phyloP scores from a whole-genome alignment of 208 protist species.

The Leishmania mexicana region DNA sequence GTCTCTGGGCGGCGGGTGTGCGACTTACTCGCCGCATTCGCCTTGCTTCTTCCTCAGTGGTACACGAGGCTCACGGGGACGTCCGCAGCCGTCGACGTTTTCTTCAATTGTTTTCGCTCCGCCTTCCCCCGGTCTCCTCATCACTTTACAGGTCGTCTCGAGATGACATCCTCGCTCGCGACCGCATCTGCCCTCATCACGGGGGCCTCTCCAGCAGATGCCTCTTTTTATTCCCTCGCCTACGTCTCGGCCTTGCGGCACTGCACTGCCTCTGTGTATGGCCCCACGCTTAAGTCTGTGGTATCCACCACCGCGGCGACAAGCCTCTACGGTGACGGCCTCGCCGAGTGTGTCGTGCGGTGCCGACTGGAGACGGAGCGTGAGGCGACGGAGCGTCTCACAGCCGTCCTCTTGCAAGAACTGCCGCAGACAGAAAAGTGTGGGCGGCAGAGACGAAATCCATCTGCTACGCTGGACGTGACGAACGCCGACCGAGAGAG shows the following conservation, averaged over 20 bases:
- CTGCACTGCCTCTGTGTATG: constrained; percentile 18
- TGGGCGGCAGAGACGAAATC: not conserved
- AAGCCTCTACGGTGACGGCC: constrained; percentile 17
- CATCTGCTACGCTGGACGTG: not conserved
- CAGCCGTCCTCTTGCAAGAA: constrained; percentile 12
- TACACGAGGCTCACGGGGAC: not conserved
- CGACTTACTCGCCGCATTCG: not conserved
- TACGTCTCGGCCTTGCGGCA: constrained; percentile 66
- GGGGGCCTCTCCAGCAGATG: constrained; percentile 43
- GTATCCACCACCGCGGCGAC: constrained; percentile 20
- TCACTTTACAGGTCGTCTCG: not conserved
- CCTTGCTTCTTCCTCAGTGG: not conserved
- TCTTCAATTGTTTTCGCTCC: not conserved
- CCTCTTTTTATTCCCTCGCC: constrained; percentile 71
- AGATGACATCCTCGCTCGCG: not conserved
- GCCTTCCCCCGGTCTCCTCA: not conserved
- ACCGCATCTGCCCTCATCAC: constrained; percentile 28
- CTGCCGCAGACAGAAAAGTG: constrained; percentile 3
- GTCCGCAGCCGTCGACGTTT: not conserved
- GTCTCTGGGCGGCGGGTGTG: not conserved
- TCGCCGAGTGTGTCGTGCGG: constrained; percentile 22
- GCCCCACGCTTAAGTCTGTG: constrained; percentile 2
- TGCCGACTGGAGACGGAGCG: constrained; percentile 32
- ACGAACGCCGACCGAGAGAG: not conserved
- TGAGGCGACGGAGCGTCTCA: constrained; percentile 20